Evolutionary conservation across 2,329 filamentous ascomycete species (phyloP).

Genomic region (Tolypocladium paradoxum): DNA sequence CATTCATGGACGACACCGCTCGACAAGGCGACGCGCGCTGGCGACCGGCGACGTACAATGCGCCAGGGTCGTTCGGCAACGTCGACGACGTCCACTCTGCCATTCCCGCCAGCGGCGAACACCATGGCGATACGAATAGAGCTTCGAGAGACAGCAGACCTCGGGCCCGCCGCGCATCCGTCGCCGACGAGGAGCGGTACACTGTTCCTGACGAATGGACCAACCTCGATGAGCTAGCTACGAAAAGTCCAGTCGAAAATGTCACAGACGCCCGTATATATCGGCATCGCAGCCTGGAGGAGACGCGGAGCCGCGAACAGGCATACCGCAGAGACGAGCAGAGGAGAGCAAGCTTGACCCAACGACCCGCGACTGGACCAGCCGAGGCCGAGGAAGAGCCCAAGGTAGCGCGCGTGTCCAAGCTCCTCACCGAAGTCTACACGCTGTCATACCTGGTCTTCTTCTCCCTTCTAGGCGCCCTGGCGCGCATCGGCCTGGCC

Average conservation of each 20-base stretch:
- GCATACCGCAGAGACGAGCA: constrained; percentile 2
- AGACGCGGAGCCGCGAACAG: constrained; percentile 4
- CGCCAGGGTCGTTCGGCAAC: constrained; percentile 24
- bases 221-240: constrained; percentile 32
- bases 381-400: constrained; percentile 3
- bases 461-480: constrained; percentile 75
- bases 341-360: background rate
- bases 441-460: constrained; percentile 74
- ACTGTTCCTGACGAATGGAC: constrained; percentile 20
- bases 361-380: background rate
- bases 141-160: background rate
- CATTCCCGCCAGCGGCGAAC: constrained; percentile 3
- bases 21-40: background rate
- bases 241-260: constrained; percentile 16
- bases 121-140: background rate
- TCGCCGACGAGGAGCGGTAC: constrained; percentile 5
- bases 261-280: constrained; percentile 5
- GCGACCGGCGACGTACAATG: constrained; percentile 10
- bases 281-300: constrained; percentile 8
- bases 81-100: constrained; percentile 29
- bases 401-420: constrained; percentile 26
- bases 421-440: constrained; percentile 48
- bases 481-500: constrained; percentile 71
- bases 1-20: background rate
- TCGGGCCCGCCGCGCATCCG: background rate